A percentile compares a stretch with the other conserved stretches of the same genome.
phyloP scores from a whole-genome alignment of 2,329 filamentous ascomycete genomes.

The Cyanodermella asteris region DNA sequence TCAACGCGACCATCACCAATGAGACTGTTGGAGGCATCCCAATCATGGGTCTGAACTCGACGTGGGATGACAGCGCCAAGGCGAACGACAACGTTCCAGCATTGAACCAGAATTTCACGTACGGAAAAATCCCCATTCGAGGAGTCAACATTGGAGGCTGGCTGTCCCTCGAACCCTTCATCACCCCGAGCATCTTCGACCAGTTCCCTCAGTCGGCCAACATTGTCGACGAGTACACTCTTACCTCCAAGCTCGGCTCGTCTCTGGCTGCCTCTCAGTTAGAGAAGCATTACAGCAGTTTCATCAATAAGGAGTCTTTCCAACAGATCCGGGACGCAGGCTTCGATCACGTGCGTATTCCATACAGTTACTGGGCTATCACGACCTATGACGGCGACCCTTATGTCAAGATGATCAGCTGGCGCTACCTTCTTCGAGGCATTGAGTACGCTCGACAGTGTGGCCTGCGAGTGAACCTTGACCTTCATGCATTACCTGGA shows the following conservation, averaged over 20 bases:
- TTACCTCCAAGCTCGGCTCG: constrained; percentile 48
- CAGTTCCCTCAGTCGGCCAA: constrained; percentile 36
- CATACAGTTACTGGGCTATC: constrained; percentile 88
- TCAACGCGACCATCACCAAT: constrained; percentile 86
- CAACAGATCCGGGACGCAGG: constrained; percentile 66
- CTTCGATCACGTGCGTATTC: constrained; percentile 90
- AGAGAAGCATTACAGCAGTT: constrained; percentile 82
- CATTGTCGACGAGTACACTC: constrained; percentile 74
- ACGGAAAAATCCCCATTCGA: constrained; percentile 56
- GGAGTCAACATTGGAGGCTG: constrained; percentile 89
- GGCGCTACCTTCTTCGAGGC: constrained; percentile 76
- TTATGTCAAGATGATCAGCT: constrained; percentile 68
- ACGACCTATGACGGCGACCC: constrained; percentile 67
- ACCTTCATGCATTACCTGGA: constrained; percentile 76
- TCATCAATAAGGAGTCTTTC: constrained; percentile 70
- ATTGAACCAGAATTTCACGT: constrained; percentile 56
- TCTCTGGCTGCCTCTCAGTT: constrained; percentile 41
- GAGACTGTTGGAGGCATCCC: constrained; percentile 68
- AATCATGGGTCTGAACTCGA: constrained; percentile 66
- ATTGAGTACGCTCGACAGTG: constrained; percentile 91
- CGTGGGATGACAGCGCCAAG: constrained; percentile 63
- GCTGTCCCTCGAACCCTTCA: constrained; percentile 86
- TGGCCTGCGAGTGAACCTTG: constrained; percentile 77
- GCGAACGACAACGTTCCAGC: constrained; percentile 65
- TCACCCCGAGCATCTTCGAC: constrained; percentile 75